phyloP scores from a whole-genome alignment of 495 filamentous ascomycete species.

The Tuber borchii region DNA sequence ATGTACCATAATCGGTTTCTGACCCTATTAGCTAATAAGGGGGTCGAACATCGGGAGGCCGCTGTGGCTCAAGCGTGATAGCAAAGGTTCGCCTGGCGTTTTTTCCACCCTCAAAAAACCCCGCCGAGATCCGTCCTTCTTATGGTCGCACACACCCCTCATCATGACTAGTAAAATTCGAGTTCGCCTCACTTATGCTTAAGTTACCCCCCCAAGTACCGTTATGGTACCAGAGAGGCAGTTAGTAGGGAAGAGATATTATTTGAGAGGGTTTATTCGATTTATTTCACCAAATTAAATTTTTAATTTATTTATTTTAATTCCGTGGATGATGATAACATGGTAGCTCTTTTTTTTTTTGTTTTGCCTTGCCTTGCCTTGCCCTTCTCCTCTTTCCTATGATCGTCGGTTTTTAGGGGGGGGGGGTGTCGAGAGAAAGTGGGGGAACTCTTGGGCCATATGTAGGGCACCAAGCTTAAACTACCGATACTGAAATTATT shows the following conservation, averaged over 20 bases:
- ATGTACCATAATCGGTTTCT: background rate
- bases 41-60: background rate
- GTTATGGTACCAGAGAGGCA: background rate
- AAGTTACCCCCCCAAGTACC: background rate
- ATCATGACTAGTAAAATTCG: background rate
- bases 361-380: background rate
- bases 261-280: background rate
- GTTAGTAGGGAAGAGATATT: background rate
- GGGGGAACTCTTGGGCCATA: background rate
- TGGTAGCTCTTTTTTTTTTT: slow-evolving; percentile 12
- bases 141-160: background rate
- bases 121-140: background rate
- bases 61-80: background rate
- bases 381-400: background rate
- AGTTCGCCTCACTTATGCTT: background rate
- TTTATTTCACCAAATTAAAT: background rate
- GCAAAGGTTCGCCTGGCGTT: background rate
- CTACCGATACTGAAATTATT: background rate
- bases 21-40: background rate
- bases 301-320: background rate
- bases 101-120: background rate
- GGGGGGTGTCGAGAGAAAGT: background rate
- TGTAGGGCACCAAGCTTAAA: background rate
- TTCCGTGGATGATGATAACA: background rate
- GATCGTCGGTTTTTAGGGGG: background rate